phyloP scores from a whole-genome alignment of 768 basidiomycete species.

The Kwoniella pini region DNA sequence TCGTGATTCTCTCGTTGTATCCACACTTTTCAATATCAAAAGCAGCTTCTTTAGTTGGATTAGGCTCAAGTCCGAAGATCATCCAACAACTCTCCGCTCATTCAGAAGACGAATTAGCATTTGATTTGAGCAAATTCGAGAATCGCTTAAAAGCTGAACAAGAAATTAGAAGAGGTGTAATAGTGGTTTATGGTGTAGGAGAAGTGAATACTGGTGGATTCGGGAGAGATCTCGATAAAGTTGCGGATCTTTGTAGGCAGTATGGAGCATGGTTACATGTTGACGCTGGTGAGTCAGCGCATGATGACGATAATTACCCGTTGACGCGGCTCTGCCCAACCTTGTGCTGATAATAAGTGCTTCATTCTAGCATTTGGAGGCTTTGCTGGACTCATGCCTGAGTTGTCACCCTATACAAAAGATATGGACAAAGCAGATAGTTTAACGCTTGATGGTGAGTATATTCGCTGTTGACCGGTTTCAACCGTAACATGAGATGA shows the following conservation, averaged over 20 bases:
- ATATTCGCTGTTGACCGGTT: neutral
- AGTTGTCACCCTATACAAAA: conserved; percentile 41
- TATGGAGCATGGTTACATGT: conserved; percentile 58
- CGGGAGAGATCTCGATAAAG: conserved; percentile 44
- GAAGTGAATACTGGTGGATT: conserved; percentile 59
- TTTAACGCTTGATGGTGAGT: conserved; percentile 56
- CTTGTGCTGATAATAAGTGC: conserved; percentile 9
- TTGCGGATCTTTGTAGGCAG: conserved; percentile 54
- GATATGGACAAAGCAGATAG: conserved; percentile 57
- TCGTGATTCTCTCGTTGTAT: conserved; percentile 52
- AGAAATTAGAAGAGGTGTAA: conserved; percentile 47
- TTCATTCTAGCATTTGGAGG: conserved; percentile 57
- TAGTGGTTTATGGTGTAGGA: conserved; percentile 53
- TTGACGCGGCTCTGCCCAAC: neutral
- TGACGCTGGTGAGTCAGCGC: conserved; percentile 57
- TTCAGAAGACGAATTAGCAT: conserved; percentile 40
- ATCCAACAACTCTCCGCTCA: conserved; percentile 36
- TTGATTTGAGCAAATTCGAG: conserved; percentile 53
- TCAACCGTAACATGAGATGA: too few relatives aligned
- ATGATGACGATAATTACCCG: too few relatives aligned
- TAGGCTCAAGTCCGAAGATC: conserved; percentile 55
- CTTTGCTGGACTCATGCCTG: conserved; percentile 56
- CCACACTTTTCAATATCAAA: conserved; percentile 58
- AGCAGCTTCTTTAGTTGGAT: conserved; percentile 56
- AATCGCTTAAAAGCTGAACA: conserved; percentile 40